Evolutionary conservation across 139 green algal species (phyloP).

Genomic region (Chlamydomonas incerta): DNA sequence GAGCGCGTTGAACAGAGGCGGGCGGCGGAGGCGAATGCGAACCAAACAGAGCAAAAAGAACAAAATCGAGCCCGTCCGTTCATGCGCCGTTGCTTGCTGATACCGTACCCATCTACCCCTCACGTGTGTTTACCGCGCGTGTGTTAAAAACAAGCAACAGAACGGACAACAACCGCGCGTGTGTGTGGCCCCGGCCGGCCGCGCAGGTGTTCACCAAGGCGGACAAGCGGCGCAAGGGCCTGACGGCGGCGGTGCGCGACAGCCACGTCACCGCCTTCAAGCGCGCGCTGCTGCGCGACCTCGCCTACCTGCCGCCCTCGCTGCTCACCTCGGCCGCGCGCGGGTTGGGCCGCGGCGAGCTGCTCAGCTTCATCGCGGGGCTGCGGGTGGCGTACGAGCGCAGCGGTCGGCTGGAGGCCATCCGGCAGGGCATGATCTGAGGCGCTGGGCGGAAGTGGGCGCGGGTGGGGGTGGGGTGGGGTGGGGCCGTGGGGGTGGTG

Average conservation of each 20-base stretch:
- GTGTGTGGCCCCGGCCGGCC: not conserved
- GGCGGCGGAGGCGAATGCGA: too few species aligned
- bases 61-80: too few species aligned
- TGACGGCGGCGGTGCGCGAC: not conserved
- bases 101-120: too few species aligned
- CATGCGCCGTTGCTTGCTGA: too few species aligned
- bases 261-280: constrained; percentile 76
- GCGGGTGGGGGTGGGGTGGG: too few species aligned
- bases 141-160: too few species aligned
- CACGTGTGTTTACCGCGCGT: too few species aligned
- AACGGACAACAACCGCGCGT: too few species aligned
- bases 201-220: constrained; percentile 55
- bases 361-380: constrained; percentile 72
- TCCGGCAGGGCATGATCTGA: constrained; percentile 27
- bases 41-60: too few species aligned
- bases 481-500: not conserved
- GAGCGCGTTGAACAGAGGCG: too few species aligned
- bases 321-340: constrained; percentile 62
- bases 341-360: constrained; percentile 62
- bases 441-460: not conserved
- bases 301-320: constrained; percentile 64
- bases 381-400: constrained; percentile 59
- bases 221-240: constrained; percentile 83
- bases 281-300: constrained; percentile 50
- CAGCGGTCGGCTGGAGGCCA: constrained; percentile 23